A percentile compares a stretch with the other conserved stretches of the same genome.
These are phyloP conservation scores for Penicillium silybi DNA, from an alignment of 495 filamentous ascomycete species.

Conservation along the genomic window DNA sequence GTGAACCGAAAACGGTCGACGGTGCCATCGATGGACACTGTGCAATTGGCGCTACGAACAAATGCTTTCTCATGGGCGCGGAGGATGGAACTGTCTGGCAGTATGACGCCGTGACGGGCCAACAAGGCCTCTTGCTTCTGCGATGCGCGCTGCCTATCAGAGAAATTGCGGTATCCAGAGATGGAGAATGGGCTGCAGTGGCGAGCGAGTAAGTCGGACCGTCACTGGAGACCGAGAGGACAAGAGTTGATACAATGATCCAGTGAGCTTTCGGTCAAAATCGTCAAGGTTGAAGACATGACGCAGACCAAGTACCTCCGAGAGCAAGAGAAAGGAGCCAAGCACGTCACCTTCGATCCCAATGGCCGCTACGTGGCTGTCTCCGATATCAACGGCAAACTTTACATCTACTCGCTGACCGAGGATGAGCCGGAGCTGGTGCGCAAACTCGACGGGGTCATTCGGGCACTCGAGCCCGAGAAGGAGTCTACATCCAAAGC, in stretches of 20 bases:
- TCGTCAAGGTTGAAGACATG: conserved; percentile 79
- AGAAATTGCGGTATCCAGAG: conserved; percentile 78
- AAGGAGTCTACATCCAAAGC: conserved; percentile 71
- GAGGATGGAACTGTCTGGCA: conserved; percentile 92
- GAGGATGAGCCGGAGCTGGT: conserved; percentile 77
- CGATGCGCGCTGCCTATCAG: conserved; percentile 79
- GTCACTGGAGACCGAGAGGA: background rate
- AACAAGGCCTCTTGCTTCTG: conserved; percentile 73
- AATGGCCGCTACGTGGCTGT: conserved; percentile 71
- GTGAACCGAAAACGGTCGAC: conserved; percentile 86
- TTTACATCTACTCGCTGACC: conserved; percentile 85
- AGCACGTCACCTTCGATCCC: conserved; percentile 86
- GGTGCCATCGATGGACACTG: conserved; percentile 78
- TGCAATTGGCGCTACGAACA: conserved; percentile 70
- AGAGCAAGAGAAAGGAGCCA: conserved; percentile 77
- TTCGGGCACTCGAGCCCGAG: conserved; percentile 72
- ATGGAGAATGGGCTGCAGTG: conserved; percentile 87
- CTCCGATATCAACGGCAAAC: conserved; percentile 79
- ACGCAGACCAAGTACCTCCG: conserved; percentile 67
- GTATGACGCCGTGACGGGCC: conserved; percentile 72
- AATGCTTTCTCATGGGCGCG: conserved; percentile 79
- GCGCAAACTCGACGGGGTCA: conserved; percentile 79
- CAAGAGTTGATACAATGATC: conserved; percentile 7
- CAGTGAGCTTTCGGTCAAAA: conserved; percentile 80
- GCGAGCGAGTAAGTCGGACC: conserved; percentile 70